phyloP scores from a whole-genome alignment of 2,329 filamentous ascomycete species.

The Trichoderma lentiforme region DNA sequence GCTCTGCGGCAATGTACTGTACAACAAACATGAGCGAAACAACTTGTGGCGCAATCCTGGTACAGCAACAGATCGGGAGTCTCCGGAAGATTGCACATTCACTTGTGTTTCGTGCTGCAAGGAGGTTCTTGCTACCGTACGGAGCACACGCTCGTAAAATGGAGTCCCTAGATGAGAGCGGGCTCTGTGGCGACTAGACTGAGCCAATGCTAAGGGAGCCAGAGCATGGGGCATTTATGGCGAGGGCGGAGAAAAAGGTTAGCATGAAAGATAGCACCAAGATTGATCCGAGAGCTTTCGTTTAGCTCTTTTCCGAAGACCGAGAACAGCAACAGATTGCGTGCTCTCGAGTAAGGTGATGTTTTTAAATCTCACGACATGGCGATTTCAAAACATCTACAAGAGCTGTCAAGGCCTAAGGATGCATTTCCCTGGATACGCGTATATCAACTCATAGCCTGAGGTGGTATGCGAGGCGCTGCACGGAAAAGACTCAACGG shows the following conservation, averaged over 20 bases:
- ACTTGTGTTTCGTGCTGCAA: not conserved
- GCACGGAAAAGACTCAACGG: not conserved
- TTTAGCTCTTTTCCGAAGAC: constrained; percentile 3
- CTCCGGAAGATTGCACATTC: constrained; percentile 10
- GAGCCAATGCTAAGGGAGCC: constrained; percentile 2
- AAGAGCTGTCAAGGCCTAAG: no score
- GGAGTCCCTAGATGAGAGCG: not conserved
- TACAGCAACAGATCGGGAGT: constrained; percentile 4
- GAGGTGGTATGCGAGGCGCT: not conserved
- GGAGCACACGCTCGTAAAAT: not conserved
- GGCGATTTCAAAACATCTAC: not conserved
- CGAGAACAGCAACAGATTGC: not conserved
- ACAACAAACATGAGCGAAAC: not conserved
- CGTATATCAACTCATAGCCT: not conserved
- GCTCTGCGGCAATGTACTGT: constrained; percentile 7
- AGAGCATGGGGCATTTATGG: not conserved
- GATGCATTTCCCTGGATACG: not conserved
- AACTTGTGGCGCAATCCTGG: not conserved
- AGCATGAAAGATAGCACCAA: constrained; percentile 1
- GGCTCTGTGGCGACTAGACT: constrained; percentile 1
- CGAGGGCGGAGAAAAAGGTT: constrained; percentile 8
- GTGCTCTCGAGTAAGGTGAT: not conserved
- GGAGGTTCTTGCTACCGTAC: not conserved
- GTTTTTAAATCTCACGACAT: not conserved
- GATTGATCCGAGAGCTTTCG: not conserved